These are phyloP conservation scores for Tremella fuciformis DNA, from an alignment of 768 basidiomycete genomes.

Conservation along the genomic window DNA sequence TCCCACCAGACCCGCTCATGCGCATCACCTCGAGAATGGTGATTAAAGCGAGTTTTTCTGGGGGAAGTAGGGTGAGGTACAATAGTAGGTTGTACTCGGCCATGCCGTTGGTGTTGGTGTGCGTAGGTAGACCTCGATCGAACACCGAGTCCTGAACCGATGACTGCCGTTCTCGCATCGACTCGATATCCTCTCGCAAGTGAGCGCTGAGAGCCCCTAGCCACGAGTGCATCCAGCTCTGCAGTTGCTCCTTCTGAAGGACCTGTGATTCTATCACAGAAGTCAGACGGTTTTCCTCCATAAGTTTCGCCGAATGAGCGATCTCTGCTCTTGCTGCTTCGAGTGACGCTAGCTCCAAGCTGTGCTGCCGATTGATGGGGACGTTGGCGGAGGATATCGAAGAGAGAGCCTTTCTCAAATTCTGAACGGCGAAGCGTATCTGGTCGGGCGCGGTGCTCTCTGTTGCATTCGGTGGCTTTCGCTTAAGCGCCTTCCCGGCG, in stretches of 20 bases:
- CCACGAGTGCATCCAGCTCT: slow-evolving; percentile 49
- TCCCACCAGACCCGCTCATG: slow-evolving; percentile 65
- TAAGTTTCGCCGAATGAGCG: slow-evolving; percentile 32
- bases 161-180: background rate
- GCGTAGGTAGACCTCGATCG: slow-evolving; percentile 3
- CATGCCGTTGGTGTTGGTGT: slow-evolving; percentile 20
- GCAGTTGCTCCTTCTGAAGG: slow-evolving; percentile 31
- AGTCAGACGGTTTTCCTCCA: slow-evolving; percentile 4
- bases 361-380: slow-evolving; percentile 38
- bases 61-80: slow-evolving; percentile 70
- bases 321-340: slow-evolving; percentile 45
- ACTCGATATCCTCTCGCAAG: slow-evolving; percentile 27
- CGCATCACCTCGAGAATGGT: slow-evolving; percentile 87
- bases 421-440: slow-evolving; percentile 42
- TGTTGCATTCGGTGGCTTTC: background rate
- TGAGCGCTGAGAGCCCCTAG: slow-evolving; percentile 27
- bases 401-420: slow-evolving; percentile 54
- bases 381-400: slow-evolving; percentile 48
- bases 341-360: slow-evolving; percentile 42
- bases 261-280: slow-evolving; percentile 13
- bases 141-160: background rate
- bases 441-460: slow-evolving; percentile 7
- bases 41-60: slow-evolving; percentile 78
- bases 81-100: slow-evolving; percentile 58
- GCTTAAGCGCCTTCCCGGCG: background rate